Conservation (phyloP, 768 basidiomycete species). For the Lactarius vividus region DNA sequence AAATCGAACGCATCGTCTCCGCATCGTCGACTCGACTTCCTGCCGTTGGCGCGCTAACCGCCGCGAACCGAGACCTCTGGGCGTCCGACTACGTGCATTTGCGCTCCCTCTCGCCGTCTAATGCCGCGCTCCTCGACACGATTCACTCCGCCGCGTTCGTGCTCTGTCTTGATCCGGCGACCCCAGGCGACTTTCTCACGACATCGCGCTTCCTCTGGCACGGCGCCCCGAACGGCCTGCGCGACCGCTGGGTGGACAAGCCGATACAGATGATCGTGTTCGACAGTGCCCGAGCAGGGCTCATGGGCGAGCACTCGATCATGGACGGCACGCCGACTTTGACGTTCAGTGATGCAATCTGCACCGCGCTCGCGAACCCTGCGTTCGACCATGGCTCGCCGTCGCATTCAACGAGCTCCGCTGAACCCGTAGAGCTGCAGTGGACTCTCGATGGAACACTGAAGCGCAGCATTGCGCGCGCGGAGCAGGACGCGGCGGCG, state of each 20-base stretch:
- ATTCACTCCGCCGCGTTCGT: conserved; percentile 88
- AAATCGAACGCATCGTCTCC: conserved; percentile 69
- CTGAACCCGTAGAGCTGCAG: conserved; percentile 53
- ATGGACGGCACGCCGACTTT: conserved; percentile 89
- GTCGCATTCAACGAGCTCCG: conserved; percentile 25
- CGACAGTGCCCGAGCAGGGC: conserved; percentile 74
- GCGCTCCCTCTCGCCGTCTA: conserved; percentile 50
- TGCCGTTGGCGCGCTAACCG: conserved; percentile 73
- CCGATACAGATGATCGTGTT: conserved; percentile 84
- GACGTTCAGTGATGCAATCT: conserved; percentile 66
- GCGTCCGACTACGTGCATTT: conserved; percentile 47
- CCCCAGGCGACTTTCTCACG: conserved; percentile 51
- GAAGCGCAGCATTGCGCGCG: conserved; percentile 50
- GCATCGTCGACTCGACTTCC: conserved; percentile 54
- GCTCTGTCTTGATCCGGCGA: conserved; percentile 69
- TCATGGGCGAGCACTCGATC: conserved; percentile 91
- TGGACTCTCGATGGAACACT: conserved; percentile 57
- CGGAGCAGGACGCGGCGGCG: conserved; percentile 52
- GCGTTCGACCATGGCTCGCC: conserved; percentile 61
- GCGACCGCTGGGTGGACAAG: conserved; percentile 87
- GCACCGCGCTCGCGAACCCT: conserved; percentile 55
- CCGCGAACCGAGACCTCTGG: conserved; percentile 85
- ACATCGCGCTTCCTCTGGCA: conserved; percentile 80
- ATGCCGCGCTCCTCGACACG: conserved; percentile 59
- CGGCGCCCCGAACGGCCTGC: conserved; percentile 59